Evolutionary conservation across 139 green algal species (phyloP), one percentile per base, ranked within the genome.

Genomic region (Chlamydomonas eustigma): DNA sequence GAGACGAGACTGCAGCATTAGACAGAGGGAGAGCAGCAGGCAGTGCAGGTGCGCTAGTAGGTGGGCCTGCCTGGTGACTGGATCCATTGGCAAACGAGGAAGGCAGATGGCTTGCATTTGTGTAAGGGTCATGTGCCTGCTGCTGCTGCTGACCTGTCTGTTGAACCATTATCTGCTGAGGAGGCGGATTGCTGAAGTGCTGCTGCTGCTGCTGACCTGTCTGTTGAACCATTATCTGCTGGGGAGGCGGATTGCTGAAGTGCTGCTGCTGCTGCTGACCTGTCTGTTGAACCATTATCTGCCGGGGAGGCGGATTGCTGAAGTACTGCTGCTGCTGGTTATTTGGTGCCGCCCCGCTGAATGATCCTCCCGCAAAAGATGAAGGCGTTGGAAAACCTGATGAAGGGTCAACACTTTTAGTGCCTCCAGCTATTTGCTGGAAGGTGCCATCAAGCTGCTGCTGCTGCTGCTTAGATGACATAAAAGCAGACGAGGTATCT

Each of bases 191-290:
- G n/a, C n/a, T n/a, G n/a, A n/a, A n/a, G n/a, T 78, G 74, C 58
- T 64, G 63, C 34, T 50, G 4, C 22, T 68, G 74, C 58, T 73
- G 52, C 52, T 78, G 73, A 18, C 37, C 51, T 24, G 28, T 4
- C 35, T 52, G 28, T 18, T 77, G 30, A 28, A 4, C 28, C 37
- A 51, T n/a, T n/a, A n/a, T n/a, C n/a, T n/a, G n/a, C n/a, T n/a
- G n/a, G n/a, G n/a, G n/a, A n/a, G n/a, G n/a, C n/a, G n/a, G n/a
- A n/a, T n/a, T n/a, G n/a, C n/a, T n/a, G n/a, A n/a, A n/a, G n/a
- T 51, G 30, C 3, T 58, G 30, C 38, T 71, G 76, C 35, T 18
- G n/a, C 69, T 74, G 76, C 76, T 77, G 71, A 6, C 18, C 8
- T 71, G 67, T 35, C 33, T 73, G 66, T 18, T 71, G 51, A n/a